These are phyloP conservation scores for Tylopilus intermedius DNA, from an alignment of 768 basidiomycete genomes.

Conservation along the genomic window DNA sequence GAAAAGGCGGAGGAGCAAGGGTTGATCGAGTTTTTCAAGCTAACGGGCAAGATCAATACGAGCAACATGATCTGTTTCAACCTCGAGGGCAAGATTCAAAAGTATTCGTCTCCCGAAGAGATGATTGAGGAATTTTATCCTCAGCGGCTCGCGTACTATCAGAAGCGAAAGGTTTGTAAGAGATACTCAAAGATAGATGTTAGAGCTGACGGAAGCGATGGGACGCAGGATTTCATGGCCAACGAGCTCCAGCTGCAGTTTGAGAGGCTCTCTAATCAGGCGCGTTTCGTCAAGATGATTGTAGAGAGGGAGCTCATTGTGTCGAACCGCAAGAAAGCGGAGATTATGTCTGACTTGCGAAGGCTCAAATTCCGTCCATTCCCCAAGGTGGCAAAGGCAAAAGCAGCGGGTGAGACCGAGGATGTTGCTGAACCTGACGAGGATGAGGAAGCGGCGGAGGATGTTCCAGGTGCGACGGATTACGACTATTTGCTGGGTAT, in stretches of 20 bases:
- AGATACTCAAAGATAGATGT: background rate
- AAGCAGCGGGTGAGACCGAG: constrained; percentile 61
- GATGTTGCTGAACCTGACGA: constrained; percentile 52
- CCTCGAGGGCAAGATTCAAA: constrained; percentile 91
- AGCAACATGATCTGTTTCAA: constrained; percentile 99
- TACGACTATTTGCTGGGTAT: constrained; percentile 94
- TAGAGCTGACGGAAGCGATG: background rate
- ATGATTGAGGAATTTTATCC: constrained; percentile 93
- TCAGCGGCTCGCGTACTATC: constrained; percentile 82
- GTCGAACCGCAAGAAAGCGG: constrained; percentile 82
- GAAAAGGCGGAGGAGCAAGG: constrained; percentile 89
- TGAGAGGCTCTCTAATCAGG: constrained; percentile 89
- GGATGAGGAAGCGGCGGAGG: constrained; percentile 39
- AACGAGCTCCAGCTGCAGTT: constrained; percentile 74
- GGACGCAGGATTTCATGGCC: constrained; percentile 71
- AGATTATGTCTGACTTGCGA: constrained; percentile 80
- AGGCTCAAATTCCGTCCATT: constrained; percentile 85
- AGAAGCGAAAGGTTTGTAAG: constrained; percentile 81
- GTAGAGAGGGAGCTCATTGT: constrained; percentile 77
- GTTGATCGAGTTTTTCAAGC: constrained; percentile 85
- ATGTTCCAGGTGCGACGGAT: constrained; percentile 49
- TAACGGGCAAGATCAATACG: constrained; percentile 78
- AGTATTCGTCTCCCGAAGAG: constrained; percentile 83
- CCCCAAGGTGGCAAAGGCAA: constrained; percentile 70
- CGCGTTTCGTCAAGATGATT: constrained; percentile 96